These are phyloP conservation scores for Aspergillus tamarii DNA, from an alignment of 2,329 filamentous ascomycete genomes.

Conservation along the genomic window DNA sequence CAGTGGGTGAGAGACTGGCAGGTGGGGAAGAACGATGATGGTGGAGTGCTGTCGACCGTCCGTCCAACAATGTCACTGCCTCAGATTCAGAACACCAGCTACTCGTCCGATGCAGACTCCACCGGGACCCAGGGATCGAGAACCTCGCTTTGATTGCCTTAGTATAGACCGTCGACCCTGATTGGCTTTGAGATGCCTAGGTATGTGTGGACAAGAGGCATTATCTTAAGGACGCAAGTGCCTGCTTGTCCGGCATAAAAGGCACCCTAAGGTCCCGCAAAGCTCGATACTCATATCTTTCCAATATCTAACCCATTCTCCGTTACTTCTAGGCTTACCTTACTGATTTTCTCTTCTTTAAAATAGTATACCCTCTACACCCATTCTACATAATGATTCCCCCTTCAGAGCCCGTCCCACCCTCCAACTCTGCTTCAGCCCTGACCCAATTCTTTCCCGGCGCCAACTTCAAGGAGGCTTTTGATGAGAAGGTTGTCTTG, in stretches of 20 bases:
- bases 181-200: background rate
- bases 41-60: conserved; percentile 5
- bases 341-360: background rate
- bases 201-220: background rate
- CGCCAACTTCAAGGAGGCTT: conserved; percentile 15
- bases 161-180: background rate
- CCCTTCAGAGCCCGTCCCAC: conserved; percentile 17
- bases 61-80: conserved; percentile 16
- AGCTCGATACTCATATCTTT: background rate
- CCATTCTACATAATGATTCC: conserved; percentile 20
- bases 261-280: background rate
- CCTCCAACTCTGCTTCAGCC: conserved; percentile 15
- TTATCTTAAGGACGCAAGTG: background rate
- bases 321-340: background rate
- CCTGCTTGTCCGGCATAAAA: conserved; percentile 1
- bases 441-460: conserved; percentile 21
- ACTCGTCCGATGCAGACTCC: conserved; percentile 14
- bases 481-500: conserved; percentile 24
- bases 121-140: conserved; percentile 12
- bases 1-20: conserved; percentile 10
- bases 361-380: background rate
- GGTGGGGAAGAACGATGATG: conserved; percentile 5
- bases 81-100: background rate
- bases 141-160: background rate
- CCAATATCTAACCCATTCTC: background rate